Percentiles rank a stretch among this genome's conserved stretches.
These are phyloP conservation scores for Macadamia integrifolia DNA, from an alignment of 164 flowering plant genomes.

Conservation along the genomic window DNA sequence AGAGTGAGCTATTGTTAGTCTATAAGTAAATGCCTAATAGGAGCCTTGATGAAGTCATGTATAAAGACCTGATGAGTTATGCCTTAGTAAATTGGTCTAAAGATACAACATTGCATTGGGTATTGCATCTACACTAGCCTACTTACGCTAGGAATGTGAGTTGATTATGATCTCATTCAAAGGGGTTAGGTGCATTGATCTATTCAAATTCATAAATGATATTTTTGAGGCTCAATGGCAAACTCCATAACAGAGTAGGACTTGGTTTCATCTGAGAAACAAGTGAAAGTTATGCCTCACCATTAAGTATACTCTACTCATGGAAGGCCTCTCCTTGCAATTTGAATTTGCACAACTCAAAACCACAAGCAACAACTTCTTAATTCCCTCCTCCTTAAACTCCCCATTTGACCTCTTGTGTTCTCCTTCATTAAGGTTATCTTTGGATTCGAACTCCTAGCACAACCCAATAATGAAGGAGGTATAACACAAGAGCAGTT, in stretches of 20 bases:
- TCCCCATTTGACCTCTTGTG: constrained; percentile 62
- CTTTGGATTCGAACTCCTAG: constrained; percentile 65
- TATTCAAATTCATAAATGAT: constrained; percentile 65
- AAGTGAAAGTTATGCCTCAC: constrained; percentile 40
- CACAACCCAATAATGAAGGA: constrained; percentile 48
- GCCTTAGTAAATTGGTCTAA: constrained; percentile 14
- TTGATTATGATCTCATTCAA: constrained; percentile 27
- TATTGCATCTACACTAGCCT: no score
- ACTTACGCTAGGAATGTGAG: constrained; percentile 21
- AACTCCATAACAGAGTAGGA: constrained; percentile 51
- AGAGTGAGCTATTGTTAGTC: constrained; percentile 75
- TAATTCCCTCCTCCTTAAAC: constrained; percentile 56
- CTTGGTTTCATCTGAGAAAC: constrained; percentile 69
- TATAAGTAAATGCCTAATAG: constrained; percentile 90
- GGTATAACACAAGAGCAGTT: no score
- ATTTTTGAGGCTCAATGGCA: constrained; percentile 55
- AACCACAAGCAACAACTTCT: constrained; percentile 21
- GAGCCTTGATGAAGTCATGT: constrained; percentile 61
- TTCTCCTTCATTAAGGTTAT: constrained; percentile 56
- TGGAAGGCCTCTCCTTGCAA: constrained; percentile 59
- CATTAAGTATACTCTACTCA: constrained; percentile 81
- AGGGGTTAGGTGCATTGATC: constrained; percentile 4
- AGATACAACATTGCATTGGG: no score
- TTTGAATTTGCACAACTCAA: constrained; percentile 82
- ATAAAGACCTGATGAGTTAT: constrained; percentile 35